These are phyloP conservation scores for Hsuehochloa calcarea DNA, from an alignment of 176 grass and related monocot genomes.

Conservation along the genomic window DNA sequence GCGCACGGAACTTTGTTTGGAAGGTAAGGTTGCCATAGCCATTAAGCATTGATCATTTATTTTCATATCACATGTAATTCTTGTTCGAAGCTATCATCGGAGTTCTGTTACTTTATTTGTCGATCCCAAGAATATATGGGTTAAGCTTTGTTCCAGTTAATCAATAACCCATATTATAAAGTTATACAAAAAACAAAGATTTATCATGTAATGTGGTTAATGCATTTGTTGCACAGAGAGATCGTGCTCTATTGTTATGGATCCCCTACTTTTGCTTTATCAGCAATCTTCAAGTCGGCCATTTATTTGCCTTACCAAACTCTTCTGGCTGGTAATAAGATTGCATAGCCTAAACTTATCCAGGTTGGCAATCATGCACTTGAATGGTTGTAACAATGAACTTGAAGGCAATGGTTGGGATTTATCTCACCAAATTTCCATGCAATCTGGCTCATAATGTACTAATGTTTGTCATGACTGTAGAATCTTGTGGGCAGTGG, in stretches of 20 bases:
- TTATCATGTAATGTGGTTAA: not conserved
- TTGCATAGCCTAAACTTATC: not conserved
- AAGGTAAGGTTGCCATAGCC: conserved; percentile 81
- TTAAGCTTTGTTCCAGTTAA: not conserved
- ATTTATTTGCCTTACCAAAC: not conserved
- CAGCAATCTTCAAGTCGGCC: not conserved
- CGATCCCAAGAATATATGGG: not conserved
- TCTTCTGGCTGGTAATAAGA: conserved; percentile 6
- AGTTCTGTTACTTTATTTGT: conserved; percentile 24
- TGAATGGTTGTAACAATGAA: not conserved
- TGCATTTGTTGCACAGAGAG: conserved; percentile 13
- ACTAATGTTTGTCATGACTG: not conserved
- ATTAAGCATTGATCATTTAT: conserved; percentile 16
- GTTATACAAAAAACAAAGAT: not conserved
- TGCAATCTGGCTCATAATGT: not conserved
- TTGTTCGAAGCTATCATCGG: not conserved
- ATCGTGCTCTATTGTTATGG: not conserved
- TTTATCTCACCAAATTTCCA: conserved; percentile 18
- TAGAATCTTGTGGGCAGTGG: not conserved
- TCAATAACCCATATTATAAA: conserved; percentile 6
- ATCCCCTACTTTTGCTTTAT: not conserved
- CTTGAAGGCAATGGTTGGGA: not conserved
- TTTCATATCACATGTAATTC: not conserved
- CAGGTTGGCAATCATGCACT: not conserved
- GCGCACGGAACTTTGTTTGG: conserved; percentile 82